Conservation (phyloP, 2,329 filamentous ascomycete species). For the Anisogramma anomala region DNA sequence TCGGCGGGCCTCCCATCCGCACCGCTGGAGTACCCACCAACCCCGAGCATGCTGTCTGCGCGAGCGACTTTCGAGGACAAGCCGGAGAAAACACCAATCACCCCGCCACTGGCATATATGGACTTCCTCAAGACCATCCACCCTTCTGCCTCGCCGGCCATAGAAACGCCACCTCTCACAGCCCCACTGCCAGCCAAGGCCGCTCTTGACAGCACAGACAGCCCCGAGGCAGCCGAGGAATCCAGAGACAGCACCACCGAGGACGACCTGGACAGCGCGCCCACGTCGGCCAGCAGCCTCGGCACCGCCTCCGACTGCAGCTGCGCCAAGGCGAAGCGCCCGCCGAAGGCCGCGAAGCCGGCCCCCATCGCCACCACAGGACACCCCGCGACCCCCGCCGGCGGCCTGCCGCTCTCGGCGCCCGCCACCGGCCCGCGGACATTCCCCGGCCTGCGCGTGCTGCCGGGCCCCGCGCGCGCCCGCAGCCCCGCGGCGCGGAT, state of each 20-base stretch:
- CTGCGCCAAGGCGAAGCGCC: slow-evolving; percentile 40
- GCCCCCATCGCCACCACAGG: slow-evolving; percentile 16
- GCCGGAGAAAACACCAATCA: slow-evolving; percentile 70
- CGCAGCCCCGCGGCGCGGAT: slow-evolving; percentile 65
- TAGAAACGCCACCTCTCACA: slow-evolving; percentile 34
- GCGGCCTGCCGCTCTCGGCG: slow-evolving; percentile 46
- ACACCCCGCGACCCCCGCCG: slow-evolving; percentile 5
- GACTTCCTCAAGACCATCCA: slow-evolving; percentile 84
- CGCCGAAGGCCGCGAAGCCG: slow-evolving; percentile 35
- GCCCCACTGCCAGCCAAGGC: slow-evolving; percentile 22
- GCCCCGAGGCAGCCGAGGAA: slow-evolving; percentile 30
- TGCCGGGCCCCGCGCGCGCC: slow-evolving; percentile 57
- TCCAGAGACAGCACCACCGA: slow-evolving; percentile 18
- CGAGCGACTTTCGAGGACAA: slow-evolving; percentile 50
- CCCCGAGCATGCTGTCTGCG: slow-evolving; percentile 13
- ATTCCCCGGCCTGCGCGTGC: slow-evolving; percentile 61
- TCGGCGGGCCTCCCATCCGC: slow-evolving; percentile 22
- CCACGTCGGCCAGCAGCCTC: slow-evolving; percentile 40
- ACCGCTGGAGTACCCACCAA: slow-evolving; percentile 12
- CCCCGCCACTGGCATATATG: slow-evolving; percentile 77
- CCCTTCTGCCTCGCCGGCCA: slow-evolving; percentile 54
- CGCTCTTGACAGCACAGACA: slow-evolving; percentile 16
- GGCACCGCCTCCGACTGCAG: slow-evolving; percentile 45
- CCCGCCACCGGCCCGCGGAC: slow-evolving; percentile 48
- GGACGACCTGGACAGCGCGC: slow-evolving; percentile 27